Conservation (phyloP, 106 monocot genomes). For the Dactylorhiza incarnata region DNA sequence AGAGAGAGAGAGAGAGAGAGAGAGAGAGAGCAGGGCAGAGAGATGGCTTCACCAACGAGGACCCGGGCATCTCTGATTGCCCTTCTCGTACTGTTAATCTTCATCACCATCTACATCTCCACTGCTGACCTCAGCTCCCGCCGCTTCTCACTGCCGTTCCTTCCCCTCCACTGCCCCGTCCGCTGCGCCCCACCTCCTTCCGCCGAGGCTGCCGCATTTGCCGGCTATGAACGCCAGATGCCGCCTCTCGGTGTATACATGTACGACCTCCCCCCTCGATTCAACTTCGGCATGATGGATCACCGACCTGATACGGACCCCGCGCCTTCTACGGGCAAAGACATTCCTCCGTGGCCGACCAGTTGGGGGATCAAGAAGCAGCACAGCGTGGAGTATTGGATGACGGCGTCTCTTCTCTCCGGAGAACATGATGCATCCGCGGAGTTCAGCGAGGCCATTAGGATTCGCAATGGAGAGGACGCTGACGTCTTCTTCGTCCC, state of each 20-base stretch:
- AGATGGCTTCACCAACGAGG: conserved; percentile 12
- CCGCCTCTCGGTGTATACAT: conserved; percentile 70
- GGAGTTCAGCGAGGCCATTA: conserved; percentile 48
- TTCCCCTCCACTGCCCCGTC: conserved; percentile 8
- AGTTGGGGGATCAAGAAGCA: conserved; percentile 60
- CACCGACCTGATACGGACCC: neutral
- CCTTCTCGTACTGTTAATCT: conserved; percentile 25
- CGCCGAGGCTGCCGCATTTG: neutral
- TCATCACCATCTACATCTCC: conserved; percentile 32
- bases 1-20: neutral
- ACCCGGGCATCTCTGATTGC: conserved; percentile 6
- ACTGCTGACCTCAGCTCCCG: conserved; percentile 23
- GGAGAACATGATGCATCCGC: neutral
- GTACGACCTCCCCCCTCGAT: conserved; percentile 86
- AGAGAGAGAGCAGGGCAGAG: neutral
- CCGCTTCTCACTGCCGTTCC: conserved; percentile 22
- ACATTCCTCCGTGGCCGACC: conserved; percentile 58
- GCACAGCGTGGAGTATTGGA: conserved; percentile 99
- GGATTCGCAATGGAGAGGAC: conserved; percentile 45
- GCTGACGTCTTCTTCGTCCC: conserved; percentile 94
- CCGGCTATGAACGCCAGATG: conserved; percentile 1
- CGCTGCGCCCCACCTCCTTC: conserved; percentile 10
- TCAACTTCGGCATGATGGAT: conserved; percentile 77
- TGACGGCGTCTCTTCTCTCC: conserved; percentile 70
- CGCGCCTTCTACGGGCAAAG: neutral